Conservation (phyloP, 768 basidiomycete genomes). For the Rhodotorula paludigena region DNA sequence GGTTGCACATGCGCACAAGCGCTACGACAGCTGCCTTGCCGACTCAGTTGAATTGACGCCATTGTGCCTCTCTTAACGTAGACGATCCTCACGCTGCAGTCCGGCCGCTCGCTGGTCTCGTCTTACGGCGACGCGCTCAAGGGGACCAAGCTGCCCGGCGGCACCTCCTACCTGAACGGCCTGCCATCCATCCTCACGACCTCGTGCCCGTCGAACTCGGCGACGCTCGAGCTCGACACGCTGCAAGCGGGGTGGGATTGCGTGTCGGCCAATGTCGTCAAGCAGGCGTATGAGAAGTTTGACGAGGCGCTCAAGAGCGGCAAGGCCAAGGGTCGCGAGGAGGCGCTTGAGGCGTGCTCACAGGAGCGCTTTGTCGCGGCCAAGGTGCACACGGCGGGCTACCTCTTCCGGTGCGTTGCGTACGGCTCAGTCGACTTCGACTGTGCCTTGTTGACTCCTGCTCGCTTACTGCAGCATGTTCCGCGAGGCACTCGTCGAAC, state of each 20-base stretch:
- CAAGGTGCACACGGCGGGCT: conserved; percentile 49
- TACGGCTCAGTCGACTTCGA: no score
- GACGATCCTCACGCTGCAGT: conserved; percentile 41
- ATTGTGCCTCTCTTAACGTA: neutral
- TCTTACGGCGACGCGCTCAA: conserved; percentile 45
- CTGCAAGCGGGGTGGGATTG: conserved; percentile 49
- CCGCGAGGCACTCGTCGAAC: conserved; percentile 46
- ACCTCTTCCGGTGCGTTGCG: conserved; percentile 48
- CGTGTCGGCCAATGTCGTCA: conserved; percentile 50
- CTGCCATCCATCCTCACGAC: conserved; percentile 43
- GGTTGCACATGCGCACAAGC: no score
- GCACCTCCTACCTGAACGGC: conserved; percentile 49
- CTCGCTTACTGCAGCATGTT: conserved; percentile 32
- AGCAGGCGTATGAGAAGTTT: conserved; percentile 49
- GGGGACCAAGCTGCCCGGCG: conserved; percentile 48
- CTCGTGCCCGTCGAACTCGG: conserved; percentile 41
- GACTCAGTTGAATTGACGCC: neutral
- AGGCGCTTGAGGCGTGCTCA: conserved; percentile 50
- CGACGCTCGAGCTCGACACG: conserved; percentile 45
- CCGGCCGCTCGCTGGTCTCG: conserved; percentile 38
- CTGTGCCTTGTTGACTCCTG: no score
- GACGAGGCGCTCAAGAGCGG: conserved; percentile 45
- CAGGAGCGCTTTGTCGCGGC: conserved; percentile 51
- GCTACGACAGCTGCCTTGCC: no score
- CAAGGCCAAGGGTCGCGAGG: conserved; percentile 48